Conservation (phyloP, 1,284 basidiomycete species). For the Lentinus polychrous region DNA sequence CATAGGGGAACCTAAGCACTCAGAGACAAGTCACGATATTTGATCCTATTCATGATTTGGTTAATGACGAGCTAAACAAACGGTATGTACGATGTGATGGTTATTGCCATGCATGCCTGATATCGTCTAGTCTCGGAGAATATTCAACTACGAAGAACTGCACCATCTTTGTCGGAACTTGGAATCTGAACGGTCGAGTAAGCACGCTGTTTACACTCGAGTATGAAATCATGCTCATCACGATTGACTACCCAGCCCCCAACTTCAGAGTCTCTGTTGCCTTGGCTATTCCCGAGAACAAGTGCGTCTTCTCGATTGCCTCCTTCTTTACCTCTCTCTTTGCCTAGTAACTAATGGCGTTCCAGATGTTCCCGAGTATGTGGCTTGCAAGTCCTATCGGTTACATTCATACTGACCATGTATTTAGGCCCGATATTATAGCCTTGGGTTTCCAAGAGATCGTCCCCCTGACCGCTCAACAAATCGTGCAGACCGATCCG, state of each 20-base stretch:
- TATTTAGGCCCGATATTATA: conserved; percentile 80
- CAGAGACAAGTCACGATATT: conserved; percentile 88
- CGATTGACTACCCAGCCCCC: conserved; percentile 32
- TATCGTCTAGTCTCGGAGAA: conserved; percentile 56
- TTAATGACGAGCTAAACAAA: conserved; percentile 63
- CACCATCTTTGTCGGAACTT: conserved; percentile 84
- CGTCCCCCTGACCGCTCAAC: conserved; percentile 93
- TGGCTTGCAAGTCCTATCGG: conserved; percentile 5
- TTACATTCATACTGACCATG: neutral
- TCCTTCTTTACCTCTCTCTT: conserved; percentile 13
- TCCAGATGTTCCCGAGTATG: conserved; percentile 55
- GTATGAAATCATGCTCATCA: conserved; percentile 7
- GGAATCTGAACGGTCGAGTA: conserved; percentile 92
- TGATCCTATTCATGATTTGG: conserved; percentile 89
- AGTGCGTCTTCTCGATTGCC: conserved; percentile 37
- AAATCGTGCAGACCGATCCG: conserved; percentile 94
- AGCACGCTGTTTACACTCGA: conserved; percentile 16
- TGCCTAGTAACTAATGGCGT: conserved; percentile 1
- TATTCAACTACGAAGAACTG: conserved; percentile 79
- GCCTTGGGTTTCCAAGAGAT: conserved; percentile 97
- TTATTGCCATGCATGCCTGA: conserved; percentile 6
- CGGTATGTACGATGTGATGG: conserved; percentile 34
- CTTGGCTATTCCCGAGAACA: conserved; percentile 85
- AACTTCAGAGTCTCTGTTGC: conserved; percentile 77
- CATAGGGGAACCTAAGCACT: conserved; percentile 83